Base-by-base conservation (phyloP, 257 asterid genomes). In the Asclepias syriaca region DNA sequence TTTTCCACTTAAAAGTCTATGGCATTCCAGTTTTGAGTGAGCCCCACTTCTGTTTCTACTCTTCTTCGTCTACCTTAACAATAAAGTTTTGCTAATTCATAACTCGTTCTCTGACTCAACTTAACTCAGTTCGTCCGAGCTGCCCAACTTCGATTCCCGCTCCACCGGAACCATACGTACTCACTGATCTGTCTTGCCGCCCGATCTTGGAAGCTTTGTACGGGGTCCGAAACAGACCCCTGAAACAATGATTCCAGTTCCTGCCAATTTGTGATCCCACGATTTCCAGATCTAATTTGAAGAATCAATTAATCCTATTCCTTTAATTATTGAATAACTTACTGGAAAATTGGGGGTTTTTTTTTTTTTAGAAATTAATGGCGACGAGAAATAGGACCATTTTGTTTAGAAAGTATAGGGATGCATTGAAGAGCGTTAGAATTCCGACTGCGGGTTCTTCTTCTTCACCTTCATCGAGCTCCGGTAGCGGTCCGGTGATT, bases 351-450 rank as follows among this genome's bases (percentile, higher is more conserved):
- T 8, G 32, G 45, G 14, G 27, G 46, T 39, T 50, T 39, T 53
- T 61, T 18, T 3, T 70, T 22, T 21, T 59, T 4, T 55, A 37
- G 34, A 77, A n/a, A 58, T 74, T 22, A 74, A 94, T 94, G 99
- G 96, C 99, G 81, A 84, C 96, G 77, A 89, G 98, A 84, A 94
- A 94, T 77, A 74, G 98, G 81, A 91, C 99, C 60, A 78, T 91
- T 74, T 72, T 89, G 93, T 94, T 80, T 59, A 83, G 87, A 80
- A 91, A 88, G 85, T 89, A 88, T 56, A 84, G 99, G 76, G 99
- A 94, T 83, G 96, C 97, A 24, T 73, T 91, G 81, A 94, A 89
- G 85, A 90, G 93, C 82, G 97, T 94, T 54, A 86, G 99, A 83
- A 77, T 79, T 77, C 96, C 99, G 75, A 76, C 84, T 18, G 88